Evolutionary conservation across 805 yeast genomes (phyloP), one percentile per base, ranked within the genome.

Genomic region (Spathaspora hagerdaliae): DNA sequence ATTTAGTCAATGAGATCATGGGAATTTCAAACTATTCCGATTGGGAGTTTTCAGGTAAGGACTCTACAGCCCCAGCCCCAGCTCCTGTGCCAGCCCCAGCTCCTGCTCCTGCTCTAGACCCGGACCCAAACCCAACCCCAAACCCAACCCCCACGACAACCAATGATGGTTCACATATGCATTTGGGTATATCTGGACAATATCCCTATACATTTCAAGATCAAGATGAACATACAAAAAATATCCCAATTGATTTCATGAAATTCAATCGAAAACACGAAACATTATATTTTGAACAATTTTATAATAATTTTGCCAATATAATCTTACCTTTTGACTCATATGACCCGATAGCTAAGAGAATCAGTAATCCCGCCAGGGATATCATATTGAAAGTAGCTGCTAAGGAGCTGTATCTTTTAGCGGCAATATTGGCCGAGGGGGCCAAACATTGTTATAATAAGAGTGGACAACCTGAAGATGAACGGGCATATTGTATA

Each of bases 381-480:
- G 90, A 84, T 54, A 76, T 84, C 6, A 59, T 85, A 6, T 58
- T 85, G 14, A 71, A 75, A 27, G 78, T 79, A 58, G 87, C 89
- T 0, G 67, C 75, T 27, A 72, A 72, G 13, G 85, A 81, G 53
- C 69, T 82, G 1, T 84, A 80, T 55, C 58, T 85, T 11, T 63
- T 85, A 42, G 83, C 87, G 12, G 87, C 88, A 0, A 74, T 84
- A 3, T 59, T 85, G 39, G 86, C 91, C 0, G 83, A 83, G 46
- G 91, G 91, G 11, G 90, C 91, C 0, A 69, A 80, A 39, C 69
- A 77, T 4, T 63, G 76, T 1, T 75, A 72, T 46, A 64, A 77
- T 43, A 67, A 68, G 35, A 65, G 73, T 2, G 54, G 61, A n/a
- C 56, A 64, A 10, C 64, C 72, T 0, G 76, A 77, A 38, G 87